These are phyloP conservation scores for Boletus barrowsii DNA, from an alignment of 768 basidiomycete genomes.

Conservation along the genomic window DNA sequence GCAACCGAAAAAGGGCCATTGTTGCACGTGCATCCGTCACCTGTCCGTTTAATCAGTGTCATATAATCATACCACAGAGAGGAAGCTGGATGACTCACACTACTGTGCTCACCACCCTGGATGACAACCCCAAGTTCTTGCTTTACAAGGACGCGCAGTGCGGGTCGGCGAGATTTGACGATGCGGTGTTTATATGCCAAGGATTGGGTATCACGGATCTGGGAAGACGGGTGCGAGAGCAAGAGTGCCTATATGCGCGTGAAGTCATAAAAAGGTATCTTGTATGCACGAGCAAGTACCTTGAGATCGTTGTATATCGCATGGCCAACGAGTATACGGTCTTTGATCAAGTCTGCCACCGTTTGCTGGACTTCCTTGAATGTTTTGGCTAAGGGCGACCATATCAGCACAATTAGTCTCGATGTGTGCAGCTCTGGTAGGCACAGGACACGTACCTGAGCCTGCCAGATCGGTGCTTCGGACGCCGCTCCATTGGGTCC, in stretches of 20 bases:
- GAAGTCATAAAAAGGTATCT: neutral
- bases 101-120: constrained; percentile 87
- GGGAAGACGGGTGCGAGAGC: constrained; percentile 63
- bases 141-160: constrained; percentile 75
- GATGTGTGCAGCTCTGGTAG: too few relatives aligned
- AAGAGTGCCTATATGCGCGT: constrained; percentile 47
- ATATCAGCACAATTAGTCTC: neutral
- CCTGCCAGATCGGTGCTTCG: constrained; percentile 68
- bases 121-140: constrained; percentile 78
- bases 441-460: constrained; percentile 38
- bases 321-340: constrained; percentile 83
- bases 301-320: constrained; percentile 90
- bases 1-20: constrained; percentile 87
- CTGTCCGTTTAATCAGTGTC: constrained; percentile 37
- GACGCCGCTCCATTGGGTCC: constrained; percentile 72
- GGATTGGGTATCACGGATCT: constrained; percentile 68
- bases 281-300: constrained; percentile 28
- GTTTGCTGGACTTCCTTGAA: constrained; percentile 78
- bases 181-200: constrained; percentile 59
- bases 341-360: constrained; percentile 74
- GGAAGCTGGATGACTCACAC: constrained; percentile 48
- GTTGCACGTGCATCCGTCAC: constrained; percentile 92
- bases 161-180: constrained; percentile 61
- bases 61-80: neutral
- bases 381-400: constrained; percentile 52